Conservation (phyloP, 306 rosid genomes). For the Gastrolobium bilobum region DNA sequence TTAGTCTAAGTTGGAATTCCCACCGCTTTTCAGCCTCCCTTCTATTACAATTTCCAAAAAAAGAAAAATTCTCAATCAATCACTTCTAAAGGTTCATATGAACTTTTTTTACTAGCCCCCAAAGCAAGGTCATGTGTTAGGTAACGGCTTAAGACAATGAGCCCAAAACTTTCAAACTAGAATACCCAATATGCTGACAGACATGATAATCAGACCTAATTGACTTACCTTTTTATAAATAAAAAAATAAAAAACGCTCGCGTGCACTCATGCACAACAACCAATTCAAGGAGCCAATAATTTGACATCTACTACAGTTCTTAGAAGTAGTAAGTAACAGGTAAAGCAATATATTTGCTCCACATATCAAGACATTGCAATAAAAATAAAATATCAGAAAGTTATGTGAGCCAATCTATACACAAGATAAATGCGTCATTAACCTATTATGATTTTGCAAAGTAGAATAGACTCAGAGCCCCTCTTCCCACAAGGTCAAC, state of each 20-base stretch:
- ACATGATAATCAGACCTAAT: constrained; percentile 10
- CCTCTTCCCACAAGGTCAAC: not conserved
- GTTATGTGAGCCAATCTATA: not conserved
- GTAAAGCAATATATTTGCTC: constrained; percentile 9
- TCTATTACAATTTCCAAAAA: not conserved
- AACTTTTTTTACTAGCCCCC: constrained; percentile 1
- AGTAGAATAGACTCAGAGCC: not conserved
- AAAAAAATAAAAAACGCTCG: not conserved
- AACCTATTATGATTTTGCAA: constrained; percentile 4
- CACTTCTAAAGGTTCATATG: not conserved
- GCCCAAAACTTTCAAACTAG: constrained; percentile 8
- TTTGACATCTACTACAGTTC: not conserved
- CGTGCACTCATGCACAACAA: not conserved
- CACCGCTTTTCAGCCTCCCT: not conserved
- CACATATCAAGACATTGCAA: not conserved
- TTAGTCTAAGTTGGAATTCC: constrained; percentile 12
- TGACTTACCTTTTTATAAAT: not conserved
- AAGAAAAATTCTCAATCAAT: not conserved
- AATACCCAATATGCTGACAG: constrained; percentile 38
- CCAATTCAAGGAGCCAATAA: constrained; percentile 14
- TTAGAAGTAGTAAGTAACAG: not conserved
- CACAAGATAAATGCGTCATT: constrained; percentile 5
- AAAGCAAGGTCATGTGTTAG: constrained; percentile 4
- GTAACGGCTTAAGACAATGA: not conserved
- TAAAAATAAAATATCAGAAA: constrained; percentile 11